Evolutionary conservation across 352 stramenopile species (phyloP).

Genomic region (Globisporangium carolinianum): DNA sequence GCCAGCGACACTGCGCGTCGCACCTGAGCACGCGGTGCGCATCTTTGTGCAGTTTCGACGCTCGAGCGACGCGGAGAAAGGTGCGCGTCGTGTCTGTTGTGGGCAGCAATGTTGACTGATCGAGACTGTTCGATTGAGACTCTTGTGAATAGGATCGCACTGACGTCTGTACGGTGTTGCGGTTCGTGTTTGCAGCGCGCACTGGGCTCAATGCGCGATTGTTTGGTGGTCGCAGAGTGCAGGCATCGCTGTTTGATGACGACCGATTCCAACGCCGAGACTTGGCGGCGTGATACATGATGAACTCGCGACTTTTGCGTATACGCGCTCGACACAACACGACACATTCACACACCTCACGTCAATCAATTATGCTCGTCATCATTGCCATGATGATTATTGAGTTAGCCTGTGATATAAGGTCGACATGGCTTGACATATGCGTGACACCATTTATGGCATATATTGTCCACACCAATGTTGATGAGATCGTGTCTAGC

Average conservation of each 20-base stretch:
- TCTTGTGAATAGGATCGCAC: neutral
- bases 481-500: too few species aligned
- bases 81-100: slow-evolving; percentile 19
- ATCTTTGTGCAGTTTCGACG: slow-evolving; percentile 87
- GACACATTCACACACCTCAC: too few species aligned
- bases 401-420: too few species aligned
- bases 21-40: slow-evolving; percentile 70
- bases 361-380: too few species aligned
- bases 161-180: slow-evolving; percentile 1
- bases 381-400: too few species aligned
- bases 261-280: slow-evolving; percentile 61
- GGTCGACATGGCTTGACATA: too few species aligned
- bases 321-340: neutral
- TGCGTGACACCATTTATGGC: too few species aligned
- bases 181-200: slow-evolving; percentile 32
- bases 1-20: slow-evolving; percentile 18
- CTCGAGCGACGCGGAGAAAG: slow-evolving; percentile 66
- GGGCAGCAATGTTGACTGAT: too few species aligned
- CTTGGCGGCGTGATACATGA: slow-evolving; percentile 25
- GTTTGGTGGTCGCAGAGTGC: slow-evolving; percentile 85
- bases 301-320: neutral
- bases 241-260: slow-evolving; percentile 80
- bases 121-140: neutral
- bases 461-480: too few species aligned
- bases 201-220: slow-evolving; percentile 82